Base-by-base conservation (phyloP, 2,329 filamentous ascomycete genomes). In the Xylariomycetidae sp. region DNA sequence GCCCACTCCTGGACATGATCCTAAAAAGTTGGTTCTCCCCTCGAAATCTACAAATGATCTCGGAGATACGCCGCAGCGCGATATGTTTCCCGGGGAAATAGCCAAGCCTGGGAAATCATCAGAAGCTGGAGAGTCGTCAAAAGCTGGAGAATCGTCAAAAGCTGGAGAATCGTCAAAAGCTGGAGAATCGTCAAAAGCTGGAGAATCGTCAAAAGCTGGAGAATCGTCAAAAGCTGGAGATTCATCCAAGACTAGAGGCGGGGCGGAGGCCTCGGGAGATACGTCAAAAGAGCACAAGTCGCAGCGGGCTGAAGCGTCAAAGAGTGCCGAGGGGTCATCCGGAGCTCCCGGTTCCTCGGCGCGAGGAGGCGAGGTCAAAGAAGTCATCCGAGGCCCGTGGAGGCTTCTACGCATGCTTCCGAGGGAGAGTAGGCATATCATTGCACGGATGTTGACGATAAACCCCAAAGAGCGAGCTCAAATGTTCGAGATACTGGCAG, bases 301-400 rank as follows among this genome's bases (percentile, higher is more conserved):
- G 27, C 48, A 42, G 31, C 38, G 41, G 44, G 12, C 46, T 19
- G 20, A 31, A 10, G 19, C 16, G 16, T 16, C 17, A 8, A 8
- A 8, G 8, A 23, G 20, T 23, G 20, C 20, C 8, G n/a, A 23
- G 8, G 20, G 8, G 8, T 8, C 20, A 8, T 27, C 58, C 51
- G 56, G 25, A 38, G 51, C 42, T 53, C 64, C 45, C 13, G 36
- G 38, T 30, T 48, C 46, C n/a, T 44, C 44, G 13, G 41, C 50
- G 22, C n/a, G n/a, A n/a, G n/a, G n/a, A n/a, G n/a, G n/a, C n/a
- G 74, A 78, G 20, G 80, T 76, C 53, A 83, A 80, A 51, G 84
- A 89, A 56, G 77, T 88, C 0, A 94, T 98, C 48, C 87, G 88
- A 52, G 92, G 92, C 0, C 92, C 92, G 3, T 94, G 90, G 85